A percentile compares a stretch with the other conserved stretches of the same genome.
phyloP scores from a whole-genome alignment of 441 rosid species.

The Adansonia grandidieri region DNA sequence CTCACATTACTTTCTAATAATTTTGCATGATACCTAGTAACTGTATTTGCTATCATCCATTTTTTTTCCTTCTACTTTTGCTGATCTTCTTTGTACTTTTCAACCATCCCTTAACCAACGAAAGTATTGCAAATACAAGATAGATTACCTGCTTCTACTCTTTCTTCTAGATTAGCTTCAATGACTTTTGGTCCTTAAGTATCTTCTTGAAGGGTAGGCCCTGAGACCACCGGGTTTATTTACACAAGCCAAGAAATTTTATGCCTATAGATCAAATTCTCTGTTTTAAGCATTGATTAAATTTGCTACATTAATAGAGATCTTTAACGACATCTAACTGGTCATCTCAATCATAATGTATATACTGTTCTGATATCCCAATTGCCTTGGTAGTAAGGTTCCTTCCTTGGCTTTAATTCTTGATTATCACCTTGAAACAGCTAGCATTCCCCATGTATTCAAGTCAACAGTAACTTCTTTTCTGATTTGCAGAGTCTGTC shows the following conservation, averaged over 20 bases:
- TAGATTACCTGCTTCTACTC: background rate
- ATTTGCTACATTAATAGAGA: conserved; percentile 14
- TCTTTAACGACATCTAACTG: background rate
- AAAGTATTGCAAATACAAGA: background rate
- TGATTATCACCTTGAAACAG: conserved; percentile 1
- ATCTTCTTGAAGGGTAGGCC: conserved; percentile 17
- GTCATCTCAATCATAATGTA: background rate
- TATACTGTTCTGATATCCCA: conserved; percentile 14
- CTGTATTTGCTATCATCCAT: background rate
- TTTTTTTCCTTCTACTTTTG: background rate
- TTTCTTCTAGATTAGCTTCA: background rate
- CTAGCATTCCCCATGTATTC: background rate
- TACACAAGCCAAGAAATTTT: background rate
- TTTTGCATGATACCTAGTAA: conserved; percentile 10
- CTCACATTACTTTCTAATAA: background rate
- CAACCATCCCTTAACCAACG: background rate
- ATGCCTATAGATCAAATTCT: conserved; percentile 10
- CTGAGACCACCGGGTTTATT: background rate
- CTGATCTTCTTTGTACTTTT: background rate
- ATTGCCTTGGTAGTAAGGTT: conserved; percentile 7
- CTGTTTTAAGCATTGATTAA: conserved; percentile 22
- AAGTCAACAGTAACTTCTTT: conserved; percentile 26
- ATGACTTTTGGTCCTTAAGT: background rate
- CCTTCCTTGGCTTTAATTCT: conserved; percentile 1
- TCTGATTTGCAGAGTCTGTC: conserved; percentile 84